Base-by-base conservation (phyloP, 1,139 yeast species). In the Pichia inconspicua region DNA sequence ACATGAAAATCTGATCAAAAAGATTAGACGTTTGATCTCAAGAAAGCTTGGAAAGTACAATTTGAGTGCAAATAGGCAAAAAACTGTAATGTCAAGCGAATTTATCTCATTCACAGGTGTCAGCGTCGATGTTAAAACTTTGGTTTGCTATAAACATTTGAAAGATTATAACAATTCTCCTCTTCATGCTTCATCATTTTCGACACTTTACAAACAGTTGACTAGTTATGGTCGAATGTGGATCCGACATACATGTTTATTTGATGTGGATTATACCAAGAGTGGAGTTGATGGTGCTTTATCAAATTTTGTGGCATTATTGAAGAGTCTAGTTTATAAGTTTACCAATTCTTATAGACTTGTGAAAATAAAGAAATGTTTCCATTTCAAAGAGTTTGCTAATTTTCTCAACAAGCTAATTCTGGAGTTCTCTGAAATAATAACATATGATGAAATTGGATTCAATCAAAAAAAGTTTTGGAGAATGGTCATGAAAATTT, bases 61-160 rank as follows among this genome's bases (percentile, higher is more conserved):
- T 3, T 81, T 87, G 0, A 62, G 54, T 17, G 71, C 82, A 6
- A 87, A 87, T 53, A 65, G 68, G 8, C 64, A 66, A 10, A 90
- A 89, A 58, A 77, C 86, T 0, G 53, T 62, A 63, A 47, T 61
- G 11, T 54, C 59, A 5, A 50, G 50, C 1, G 35, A 32, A 5
- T n/a, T 44, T 8, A 32, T 64, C 3, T 46, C 50, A 0, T 65
- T 63, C 47, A 59, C 63, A 37, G 66, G 66, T 1, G 40, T 61
- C 3, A 48, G 59, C 1, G 58, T 69, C 4, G 53, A 63, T 44
- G 52, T 66, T 2, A 32, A 22, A 2, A 51, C 46, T n/a, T 53
- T 69, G 7, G 53, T 62, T 1, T 56, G 66, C 2, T 46, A 57
- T 27, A 69, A 67, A 47, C 42, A 44, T 4, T 48, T 58, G 12